Evolutionary conservation across 305 asterid species (phyloP).

Genomic region (Rubia balearica): DNA sequence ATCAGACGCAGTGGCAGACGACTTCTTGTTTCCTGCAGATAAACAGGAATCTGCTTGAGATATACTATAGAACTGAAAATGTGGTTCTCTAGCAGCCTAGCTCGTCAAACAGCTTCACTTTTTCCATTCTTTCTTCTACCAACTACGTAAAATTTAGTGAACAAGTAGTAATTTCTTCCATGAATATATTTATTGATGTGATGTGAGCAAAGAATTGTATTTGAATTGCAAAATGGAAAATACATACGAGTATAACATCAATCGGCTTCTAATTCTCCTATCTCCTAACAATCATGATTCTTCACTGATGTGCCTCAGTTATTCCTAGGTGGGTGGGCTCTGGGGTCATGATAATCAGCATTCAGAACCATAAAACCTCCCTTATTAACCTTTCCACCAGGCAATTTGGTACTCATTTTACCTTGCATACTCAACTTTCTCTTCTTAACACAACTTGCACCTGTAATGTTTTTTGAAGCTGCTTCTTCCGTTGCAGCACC

Average conservation of each 20-base stretch:
- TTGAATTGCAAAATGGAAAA: conserved; percentile 14
- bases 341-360: conserved; percentile 52
- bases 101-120: not conserved
- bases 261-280: not conserved
- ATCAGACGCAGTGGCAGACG: not conserved
- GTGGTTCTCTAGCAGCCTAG: too few species aligned
- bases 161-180: conserved; percentile 6
- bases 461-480: conserved; percentile 19
- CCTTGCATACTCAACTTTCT: conserved; percentile 21
- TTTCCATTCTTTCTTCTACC: not conserved
- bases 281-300: conserved; percentile 8
- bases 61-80: not conserved
- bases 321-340: conserved; percentile 56
- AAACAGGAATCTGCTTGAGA: not conserved
- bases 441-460: conserved; percentile 21
- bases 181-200: too few species aligned
- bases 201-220: not conserved
- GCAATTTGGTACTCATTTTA: conserved; percentile 14
- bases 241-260: conserved; percentile 25
- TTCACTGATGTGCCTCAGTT: conserved; percentile 26
- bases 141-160: too few species aligned
- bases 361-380: conserved; percentile 38
- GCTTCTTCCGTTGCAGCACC: not conserved
- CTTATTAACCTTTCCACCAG: conserved; percentile 18
- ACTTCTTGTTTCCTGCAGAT: conserved; percentile 15